phyloP scores from a whole-genome alignment of 306 rosid genomes.

The Prunus davidiana region DNA sequence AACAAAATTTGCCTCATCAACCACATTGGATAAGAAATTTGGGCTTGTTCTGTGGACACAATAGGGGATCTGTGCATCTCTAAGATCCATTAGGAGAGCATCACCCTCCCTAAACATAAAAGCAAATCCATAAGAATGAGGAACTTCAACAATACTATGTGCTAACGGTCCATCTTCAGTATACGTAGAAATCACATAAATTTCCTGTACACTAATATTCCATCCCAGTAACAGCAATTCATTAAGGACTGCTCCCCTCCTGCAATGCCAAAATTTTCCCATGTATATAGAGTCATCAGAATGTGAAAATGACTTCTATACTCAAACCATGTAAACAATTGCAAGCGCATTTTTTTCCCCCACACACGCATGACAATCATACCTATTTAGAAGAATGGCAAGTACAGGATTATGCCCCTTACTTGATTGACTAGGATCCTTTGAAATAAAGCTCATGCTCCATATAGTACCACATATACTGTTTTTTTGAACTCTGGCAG shows the following conservation, averaged over 20 bases:
- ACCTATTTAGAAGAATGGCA: conserved; percentile 84
- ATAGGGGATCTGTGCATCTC: conserved; percentile 61
- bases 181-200: conserved; percentile 56
- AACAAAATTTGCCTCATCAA: conserved; percentile 65
- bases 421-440: conserved; percentile 46
- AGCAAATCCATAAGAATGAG: conserved; percentile 73
- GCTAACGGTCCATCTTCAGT: conserved; percentile 78
- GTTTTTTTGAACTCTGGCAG: conserved; percentile 44
- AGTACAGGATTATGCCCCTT: conserved; percentile 73
- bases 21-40: conserved; percentile 51
- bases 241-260: conserved; percentile 57
- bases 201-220: conserved; percentile 53
- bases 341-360: neutral
- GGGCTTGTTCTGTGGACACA: conserved; percentile 66
- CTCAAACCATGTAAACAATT: conserved; percentile 19
- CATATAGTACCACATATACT: conserved; percentile 72
- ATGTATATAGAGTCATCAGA: neutral
- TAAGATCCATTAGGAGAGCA: conserved; percentile 82
- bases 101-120: conserved; percentile 85
- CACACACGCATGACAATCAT: conserved; percentile 17
- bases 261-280: conserved; percentile 33
- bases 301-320: conserved; percentile 24
- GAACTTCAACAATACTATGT: conserved; percentile 75
- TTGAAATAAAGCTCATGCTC: conserved; percentile 92
- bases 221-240: conserved; percentile 77